Conservation (phyloP, 2,329 filamentous ascomycete species). For the Whalleya microplaca region DNA sequence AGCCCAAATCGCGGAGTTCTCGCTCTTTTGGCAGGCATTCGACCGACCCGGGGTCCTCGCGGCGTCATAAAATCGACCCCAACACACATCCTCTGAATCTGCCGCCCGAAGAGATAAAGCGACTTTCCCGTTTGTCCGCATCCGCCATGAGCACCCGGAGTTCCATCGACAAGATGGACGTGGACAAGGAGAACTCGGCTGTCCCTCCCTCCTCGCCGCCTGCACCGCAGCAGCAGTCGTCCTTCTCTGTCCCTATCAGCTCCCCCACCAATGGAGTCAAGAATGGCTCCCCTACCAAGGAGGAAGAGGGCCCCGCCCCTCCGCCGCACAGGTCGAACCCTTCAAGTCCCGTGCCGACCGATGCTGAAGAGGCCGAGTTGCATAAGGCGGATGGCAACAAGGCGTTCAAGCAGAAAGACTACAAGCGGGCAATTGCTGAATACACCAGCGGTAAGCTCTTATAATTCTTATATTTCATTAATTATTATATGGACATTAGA, state of each 20-base stretch:
- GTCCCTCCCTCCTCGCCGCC: constrained; percentile 57
- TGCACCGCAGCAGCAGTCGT: constrained; percentile 45
- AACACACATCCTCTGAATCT: constrained; percentile 89
- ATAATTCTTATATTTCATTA: constrained; percentile 6
- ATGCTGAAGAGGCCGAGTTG: constrained; percentile 78
- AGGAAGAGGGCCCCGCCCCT: constrained; percentile 62
- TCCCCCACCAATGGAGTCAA: constrained; percentile 35
- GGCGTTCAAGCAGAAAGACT: constrained; percentile 95
- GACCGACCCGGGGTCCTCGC: constrained; percentile 51
- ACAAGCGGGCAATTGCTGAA: constrained; percentile 82
- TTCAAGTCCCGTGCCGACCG: constrained; percentile 58
- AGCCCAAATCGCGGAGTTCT: constrained; percentile 46
- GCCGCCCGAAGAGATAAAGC: constrained; percentile 83
- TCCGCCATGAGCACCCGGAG: constrained; percentile 64
- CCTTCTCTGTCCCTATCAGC: constrained; percentile 53
- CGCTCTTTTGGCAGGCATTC: constrained; percentile 53
- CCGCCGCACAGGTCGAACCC: constrained; percentile 73
- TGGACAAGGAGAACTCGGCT: constrained; percentile 67
- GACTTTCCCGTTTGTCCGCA: constrained; percentile 70
- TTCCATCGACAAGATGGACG: constrained; percentile 67
- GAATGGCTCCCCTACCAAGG: constrained; percentile 1
- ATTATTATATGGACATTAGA: constrained; percentile 6
- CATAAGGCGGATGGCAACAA: constrained; percentile 95
- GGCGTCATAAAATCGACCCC: constrained; percentile 62
- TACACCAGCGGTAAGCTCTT: constrained; percentile 84